Evolutionary conservation across 2,329 filamentous ascomycete species (phyloP), one percentile per base, ranked within the genome.

Genomic region (Arthrobotrys conoides): DNA sequence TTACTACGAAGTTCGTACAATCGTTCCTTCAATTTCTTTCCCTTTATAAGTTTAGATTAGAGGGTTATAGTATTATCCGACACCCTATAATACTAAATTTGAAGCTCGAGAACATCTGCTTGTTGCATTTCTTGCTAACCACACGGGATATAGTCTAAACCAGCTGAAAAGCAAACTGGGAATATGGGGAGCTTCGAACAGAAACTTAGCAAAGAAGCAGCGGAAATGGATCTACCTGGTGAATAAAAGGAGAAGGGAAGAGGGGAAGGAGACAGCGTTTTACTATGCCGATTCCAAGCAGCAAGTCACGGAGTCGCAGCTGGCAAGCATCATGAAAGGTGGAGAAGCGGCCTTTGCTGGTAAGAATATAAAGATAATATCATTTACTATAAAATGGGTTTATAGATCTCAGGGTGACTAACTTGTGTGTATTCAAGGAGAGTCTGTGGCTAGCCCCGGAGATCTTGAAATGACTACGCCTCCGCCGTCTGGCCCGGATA

Each of bases 91-190:
- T 30, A 30, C 27, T 30, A 30, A 30, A 30, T 30, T 30, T 8
- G 27, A 30, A 30, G 3, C 27, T 30, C 27, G 8, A 30, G 27
- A 30, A 30, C 8, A 8, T 30, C 27, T 4, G 12, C 16, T 64
- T 63, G 66, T 76, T 70, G 65, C 12, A 70, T 44, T 33, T 49
- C 59, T 18, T 27, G 18, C 57, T 70, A 44, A 76, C 57, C 70
- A 70, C 66, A 27, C 72, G 46, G 38, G n/a, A n/a, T 53, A 22
- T 46, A 77, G 72, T 16, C 12, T 69, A 27, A 77, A 77, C 33
- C 72, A 77, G 12, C 18, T 77, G 59, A 77, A 77, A 53, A 53
- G 65, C 18, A 68, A 71, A 44, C n/a, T 77, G 49, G 61, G 38
- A 10, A 66, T 71, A 30, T 77, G 72, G 72, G 66, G 72, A 1